A percentile compares a stretch with the other conserved stretches of the same genome.
phyloP scores from a whole-genome alignment of 139 green algal species.

The Micractinium conductrix region DNA sequence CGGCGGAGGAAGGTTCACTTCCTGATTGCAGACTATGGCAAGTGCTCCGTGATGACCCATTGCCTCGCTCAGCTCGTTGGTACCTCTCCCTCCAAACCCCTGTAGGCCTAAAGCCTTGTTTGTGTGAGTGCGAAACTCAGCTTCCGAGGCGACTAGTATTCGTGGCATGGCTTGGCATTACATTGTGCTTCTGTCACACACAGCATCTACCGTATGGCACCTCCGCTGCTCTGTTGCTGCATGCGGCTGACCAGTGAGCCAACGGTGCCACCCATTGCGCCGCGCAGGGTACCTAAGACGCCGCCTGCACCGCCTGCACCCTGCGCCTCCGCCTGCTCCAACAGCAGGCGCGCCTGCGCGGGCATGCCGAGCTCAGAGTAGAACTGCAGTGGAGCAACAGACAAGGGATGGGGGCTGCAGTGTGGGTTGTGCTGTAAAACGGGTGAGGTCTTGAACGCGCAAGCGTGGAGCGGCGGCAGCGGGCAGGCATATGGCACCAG shows the following conservation, averaged over 20 bases:
- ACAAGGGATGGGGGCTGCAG: background rate
- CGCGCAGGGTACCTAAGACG: slow-evolving; percentile 42
- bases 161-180: background rate
- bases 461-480: too few species aligned
- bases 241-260: slow-evolving; percentile 13
- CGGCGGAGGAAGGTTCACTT: too few species aligned
- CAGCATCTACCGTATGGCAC: background rate
- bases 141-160: too few species aligned
- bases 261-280: slow-evolving; percentile 16
- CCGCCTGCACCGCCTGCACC: background rate
- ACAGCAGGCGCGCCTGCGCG: slow-evolving; percentile 28
- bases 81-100: too few species aligned
- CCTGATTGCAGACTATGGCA: too few species aligned
- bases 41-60: too few species aligned
- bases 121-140: too few species aligned
- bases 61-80: too few species aligned
- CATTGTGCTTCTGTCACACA: too few species aligned
- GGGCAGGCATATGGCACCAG: too few species aligned
- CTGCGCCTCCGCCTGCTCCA: slow-evolving; percentile 39
- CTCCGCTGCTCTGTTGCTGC: background rate
- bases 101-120: too few species aligned
- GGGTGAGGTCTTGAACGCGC: too few species aligned
- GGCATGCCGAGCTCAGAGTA: slow-evolving; percentile 41
- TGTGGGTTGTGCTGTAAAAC: slow-evolving; percentile 33
- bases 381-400: background rate